These are phyloP conservation scores for Cutaneotrichosporon cyanovorans DNA, from an alignment of 1,284 basidiomycete genomes.

Conservation along the genomic window DNA sequence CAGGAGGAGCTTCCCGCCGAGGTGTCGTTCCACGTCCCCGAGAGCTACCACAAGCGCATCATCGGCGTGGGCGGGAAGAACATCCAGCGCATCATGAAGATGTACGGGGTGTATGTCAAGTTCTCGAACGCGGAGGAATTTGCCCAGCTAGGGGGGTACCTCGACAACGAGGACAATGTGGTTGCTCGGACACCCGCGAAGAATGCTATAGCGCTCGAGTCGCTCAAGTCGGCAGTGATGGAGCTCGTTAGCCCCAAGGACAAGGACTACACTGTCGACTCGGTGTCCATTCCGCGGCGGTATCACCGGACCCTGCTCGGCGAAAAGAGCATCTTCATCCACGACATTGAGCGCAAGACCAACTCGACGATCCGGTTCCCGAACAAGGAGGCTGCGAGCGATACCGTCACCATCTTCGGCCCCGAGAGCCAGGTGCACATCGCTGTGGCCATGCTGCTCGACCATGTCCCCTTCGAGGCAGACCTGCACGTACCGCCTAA, in stretches of 20 bases:
- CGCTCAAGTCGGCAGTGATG: conserved; percentile 94
- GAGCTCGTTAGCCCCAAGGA: conserved; percentile 95
- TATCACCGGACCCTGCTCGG: conserved; percentile 92
- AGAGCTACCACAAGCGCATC: conserved; percentile 97
- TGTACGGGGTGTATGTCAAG: conserved; percentile 98
- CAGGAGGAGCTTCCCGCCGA: conserved; percentile 98
- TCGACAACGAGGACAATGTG: conserved; percentile 98
- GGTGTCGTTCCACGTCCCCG: conserved; percentile 97
- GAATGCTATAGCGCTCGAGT: conserved; percentile 91
- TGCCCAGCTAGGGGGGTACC: conserved; percentile 85
- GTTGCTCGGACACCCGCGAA: conserved; percentile 95
- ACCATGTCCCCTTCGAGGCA: conserved; percentile 95
- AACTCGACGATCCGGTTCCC: conserved; percentile 92
- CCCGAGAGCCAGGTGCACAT: conserved; percentile 96
- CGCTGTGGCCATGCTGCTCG: conserved; percentile 88
- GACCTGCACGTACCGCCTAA: conserved; percentile 85
- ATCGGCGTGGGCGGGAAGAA: conserved; percentile 98
- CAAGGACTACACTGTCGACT: conserved; percentile 62
- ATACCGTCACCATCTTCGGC: conserved; percentile 76
- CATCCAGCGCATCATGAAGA: conserved; percentile 99
- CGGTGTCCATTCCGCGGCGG: conserved; percentile 81
- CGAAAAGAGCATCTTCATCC: conserved; percentile 94
- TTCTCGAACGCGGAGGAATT: conserved; percentile 99
- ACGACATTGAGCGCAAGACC: conserved; percentile 93
- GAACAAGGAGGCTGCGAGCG: conserved; percentile 84